Percentiles rank a stretch among this genome's conserved stretches.
These are phyloP conservation scores for Seiridium cupressi DNA, from an alignment of 2,329 filamentous ascomycete species.

Conservation along the genomic window DNA sequence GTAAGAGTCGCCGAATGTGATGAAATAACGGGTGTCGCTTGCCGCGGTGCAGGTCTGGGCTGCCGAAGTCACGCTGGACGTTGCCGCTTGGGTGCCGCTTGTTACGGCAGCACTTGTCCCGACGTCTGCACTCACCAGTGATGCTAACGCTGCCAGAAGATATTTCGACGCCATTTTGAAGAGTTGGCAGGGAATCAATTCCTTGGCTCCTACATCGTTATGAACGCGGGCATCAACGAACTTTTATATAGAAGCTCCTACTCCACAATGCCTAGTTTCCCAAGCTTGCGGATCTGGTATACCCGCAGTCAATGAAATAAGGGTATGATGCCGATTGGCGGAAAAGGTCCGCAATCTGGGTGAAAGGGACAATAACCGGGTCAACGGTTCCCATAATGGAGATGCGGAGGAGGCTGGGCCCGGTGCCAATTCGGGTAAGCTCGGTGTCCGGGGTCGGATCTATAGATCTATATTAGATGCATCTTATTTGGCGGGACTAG, in stretches of 20 bases:
- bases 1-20: slow-evolving; percentile 6
- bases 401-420: background rate
- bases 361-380: background rate
- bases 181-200: background rate
- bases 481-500: no score
- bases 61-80: background rate
- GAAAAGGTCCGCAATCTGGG: background rate
- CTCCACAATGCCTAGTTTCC: background rate
- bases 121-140: background rate
- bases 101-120: background rate
- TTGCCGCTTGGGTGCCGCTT: background rate
- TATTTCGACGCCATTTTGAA: background rate
- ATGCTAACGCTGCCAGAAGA: background rate
- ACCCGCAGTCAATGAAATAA: background rate
- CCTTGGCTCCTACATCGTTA: background rate
- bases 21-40: background rate
- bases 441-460: no score
- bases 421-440: no score
- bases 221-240: background rate
- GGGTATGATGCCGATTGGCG: background rate
- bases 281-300: background rate
- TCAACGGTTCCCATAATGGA: background rate
- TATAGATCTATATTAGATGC: no score
- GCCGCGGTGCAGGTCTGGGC: background rate
- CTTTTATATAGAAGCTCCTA: background rate